These are phyloP conservation scores for Penicillium polonicum DNA, from an alignment of 2,329 filamentous ascomycete genomes.

Conservation along the genomic window DNA sequence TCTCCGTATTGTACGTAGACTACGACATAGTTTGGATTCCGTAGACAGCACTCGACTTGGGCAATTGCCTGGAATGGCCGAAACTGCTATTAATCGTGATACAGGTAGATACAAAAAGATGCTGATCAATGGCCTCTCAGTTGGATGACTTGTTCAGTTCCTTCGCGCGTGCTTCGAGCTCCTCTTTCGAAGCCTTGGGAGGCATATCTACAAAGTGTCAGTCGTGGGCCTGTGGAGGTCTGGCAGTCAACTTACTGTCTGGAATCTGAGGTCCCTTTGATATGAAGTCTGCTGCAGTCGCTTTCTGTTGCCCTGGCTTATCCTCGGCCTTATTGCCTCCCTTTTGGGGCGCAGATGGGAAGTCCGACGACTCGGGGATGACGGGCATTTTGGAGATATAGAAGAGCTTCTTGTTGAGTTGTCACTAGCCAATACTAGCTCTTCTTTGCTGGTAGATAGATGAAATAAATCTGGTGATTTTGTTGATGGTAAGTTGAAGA, in stretches of 20 bases:
- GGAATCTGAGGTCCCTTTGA: conserved; percentile 50
- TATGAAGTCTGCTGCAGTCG: conserved; percentile 34
- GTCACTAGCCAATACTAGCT: neutral
- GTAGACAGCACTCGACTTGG: neutral
- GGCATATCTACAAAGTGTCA: conserved; percentile 37
- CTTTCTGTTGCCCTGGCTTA: conserved; percentile 38
- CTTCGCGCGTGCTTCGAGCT: conserved; percentile 63
- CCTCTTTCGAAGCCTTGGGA: conserved; percentile 59
- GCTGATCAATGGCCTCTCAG: neutral
- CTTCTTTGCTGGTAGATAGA: neutral
- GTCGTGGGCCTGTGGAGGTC: neutral
- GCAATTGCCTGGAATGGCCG: neutral
- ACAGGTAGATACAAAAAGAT: neutral
- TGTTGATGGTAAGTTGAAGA: neutral
- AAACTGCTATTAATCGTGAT: neutral
- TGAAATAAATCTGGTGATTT: neutral
- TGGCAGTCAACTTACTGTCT: conserved; percentile 29
- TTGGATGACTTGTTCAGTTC: conserved; percentile 54
- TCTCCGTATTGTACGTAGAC: neutral
- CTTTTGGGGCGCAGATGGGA: conserved; percentile 22
- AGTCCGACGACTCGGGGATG: conserved; percentile 30
- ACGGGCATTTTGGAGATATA: conserved; percentile 29
- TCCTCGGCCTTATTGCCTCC: conserved; percentile 19
- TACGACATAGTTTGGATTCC: neutral
- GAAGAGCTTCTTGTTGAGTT: neutral